Evolutionary conservation across 2,329 filamentous ascomycete genomes (phyloP).

Genomic region (Tolypocladium tundrense): DNA sequence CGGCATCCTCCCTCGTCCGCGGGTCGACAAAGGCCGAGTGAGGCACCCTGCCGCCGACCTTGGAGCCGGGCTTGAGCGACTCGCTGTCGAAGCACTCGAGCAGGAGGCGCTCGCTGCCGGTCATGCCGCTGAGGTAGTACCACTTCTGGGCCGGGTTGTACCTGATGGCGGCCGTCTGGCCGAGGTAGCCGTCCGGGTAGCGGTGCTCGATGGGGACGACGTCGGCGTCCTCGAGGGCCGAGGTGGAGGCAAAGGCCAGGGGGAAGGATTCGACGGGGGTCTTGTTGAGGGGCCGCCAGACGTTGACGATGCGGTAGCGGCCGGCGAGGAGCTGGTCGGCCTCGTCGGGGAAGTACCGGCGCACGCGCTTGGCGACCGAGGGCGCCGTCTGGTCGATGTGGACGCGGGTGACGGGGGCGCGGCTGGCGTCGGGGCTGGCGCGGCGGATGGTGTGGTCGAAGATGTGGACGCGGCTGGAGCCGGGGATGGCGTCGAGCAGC

Average conservation of each 20-base stretch:
- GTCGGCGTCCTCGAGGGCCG: slow-evolving; percentile 49
- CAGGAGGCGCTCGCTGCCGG: slow-evolving; percentile 58
- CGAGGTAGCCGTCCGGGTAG: slow-evolving; percentile 53
- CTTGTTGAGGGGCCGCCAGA: slow-evolving; percentile 61
- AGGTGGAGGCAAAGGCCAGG: slow-evolving; percentile 57
- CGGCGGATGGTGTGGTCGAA: slow-evolving; percentile 89
- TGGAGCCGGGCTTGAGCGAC: slow-evolving; percentile 34
- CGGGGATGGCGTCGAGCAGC: slow-evolving; percentile 56
- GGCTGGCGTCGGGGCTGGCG: slow-evolving; percentile 42
- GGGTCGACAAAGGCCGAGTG: slow-evolving; percentile 77
- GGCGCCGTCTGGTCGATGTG: slow-evolving; percentile 75
- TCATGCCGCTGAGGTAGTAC: slow-evolving; percentile 76
- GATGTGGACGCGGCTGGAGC: slow-evolving; percentile 55
- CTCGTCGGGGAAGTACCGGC: slow-evolving; percentile 55
- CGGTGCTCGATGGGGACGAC: slow-evolving; percentile 64
- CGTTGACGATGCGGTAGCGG: slow-evolving; percentile 76
- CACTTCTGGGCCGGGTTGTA: slow-evolving; percentile 56
- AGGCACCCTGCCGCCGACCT: slow-evolving; percentile 48
- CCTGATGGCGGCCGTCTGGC: slow-evolving; percentile 63
- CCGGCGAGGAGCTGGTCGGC: slow-evolving; percentile 58
- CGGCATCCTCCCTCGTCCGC: slow-evolving; percentile 57
- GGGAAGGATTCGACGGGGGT: slow-evolving; percentile 56
- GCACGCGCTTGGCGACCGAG: slow-evolving; percentile 58
- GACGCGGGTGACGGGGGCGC: slow-evolving; percentile 59
- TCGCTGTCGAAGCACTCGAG: slow-evolving; percentile 72